Evolutionary conservation across 768 basidiomycete genomes (phyloP).

Genomic region (Tephrocybe rancida): DNA sequence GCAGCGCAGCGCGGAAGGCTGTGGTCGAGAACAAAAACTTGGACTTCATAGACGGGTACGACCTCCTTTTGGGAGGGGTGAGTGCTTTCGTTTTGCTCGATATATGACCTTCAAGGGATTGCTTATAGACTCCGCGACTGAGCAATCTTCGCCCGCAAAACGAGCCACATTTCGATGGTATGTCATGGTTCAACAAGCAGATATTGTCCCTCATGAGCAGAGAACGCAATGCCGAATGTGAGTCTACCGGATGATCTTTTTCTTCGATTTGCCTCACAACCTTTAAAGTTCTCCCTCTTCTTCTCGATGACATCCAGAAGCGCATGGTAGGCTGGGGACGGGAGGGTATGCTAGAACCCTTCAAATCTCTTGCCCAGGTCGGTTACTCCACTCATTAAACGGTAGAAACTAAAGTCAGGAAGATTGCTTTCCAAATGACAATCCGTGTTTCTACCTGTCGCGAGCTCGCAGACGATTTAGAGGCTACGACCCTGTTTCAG

Average conservation of each 20-base stretch:
- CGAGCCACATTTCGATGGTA: too few relatives aligned
- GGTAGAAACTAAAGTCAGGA: too few relatives aligned
- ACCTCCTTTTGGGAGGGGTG: constrained; percentile 30
- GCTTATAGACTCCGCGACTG: constrained; percentile 23
- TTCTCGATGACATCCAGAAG: constrained; percentile 24
- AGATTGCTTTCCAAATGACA: constrained; percentile 32
- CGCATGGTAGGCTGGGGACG: constrained; percentile 24
- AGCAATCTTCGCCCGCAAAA: too few relatives aligned
- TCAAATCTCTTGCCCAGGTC: constrained; percentile 27
- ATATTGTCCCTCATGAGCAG: constrained; percentile 13
- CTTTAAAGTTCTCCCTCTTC: constrained; percentile 24
- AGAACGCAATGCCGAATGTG: constrained; percentile 17
- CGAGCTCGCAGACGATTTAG: constrained; percentile 23
- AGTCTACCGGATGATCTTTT: too few relatives aligned
- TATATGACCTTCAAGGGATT: too few relatives aligned
- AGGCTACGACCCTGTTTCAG: constrained; percentile 20
- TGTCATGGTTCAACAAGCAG: constrained; percentile 26
- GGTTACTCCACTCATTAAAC: background rate
- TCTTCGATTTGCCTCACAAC: too few relatives aligned
- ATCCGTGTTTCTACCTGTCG: constrained; percentile 29
- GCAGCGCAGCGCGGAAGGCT: constrained; percentile 30
- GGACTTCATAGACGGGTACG: constrained; percentile 34
- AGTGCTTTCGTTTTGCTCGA: too few relatives aligned
- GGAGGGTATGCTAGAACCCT: constrained; percentile 24
- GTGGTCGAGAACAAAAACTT: constrained; percentile 33